These are phyloP conservation scores for Moricandia arvensis DNA, from an alignment of 345 rosid species.

Conservation along the genomic window DNA sequence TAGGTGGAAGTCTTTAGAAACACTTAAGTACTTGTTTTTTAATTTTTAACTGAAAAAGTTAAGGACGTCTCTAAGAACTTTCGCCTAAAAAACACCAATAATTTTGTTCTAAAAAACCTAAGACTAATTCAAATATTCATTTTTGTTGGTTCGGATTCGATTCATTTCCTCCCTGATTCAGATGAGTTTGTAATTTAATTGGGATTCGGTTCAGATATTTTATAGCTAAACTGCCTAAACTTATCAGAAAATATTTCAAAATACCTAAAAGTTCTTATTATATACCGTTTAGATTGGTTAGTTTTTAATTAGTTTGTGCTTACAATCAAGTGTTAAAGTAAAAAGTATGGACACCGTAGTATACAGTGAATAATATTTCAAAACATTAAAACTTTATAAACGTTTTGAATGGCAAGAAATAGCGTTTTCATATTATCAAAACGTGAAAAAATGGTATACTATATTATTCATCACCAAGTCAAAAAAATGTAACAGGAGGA, in stretches of 20 bases:
- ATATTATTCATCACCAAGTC: not conserved
- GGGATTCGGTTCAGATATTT: not conserved
- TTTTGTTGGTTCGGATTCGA: too few species aligned
- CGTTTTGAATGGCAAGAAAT: not conserved
- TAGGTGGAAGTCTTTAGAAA: too few species aligned
- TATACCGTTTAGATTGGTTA: not conserved
- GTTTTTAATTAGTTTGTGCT: not conserved
- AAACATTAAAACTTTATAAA: not conserved
- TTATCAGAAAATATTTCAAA: not conserved
- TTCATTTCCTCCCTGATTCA: too few species aligned
- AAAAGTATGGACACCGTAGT: not conserved
- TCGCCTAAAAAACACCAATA: too few species aligned
- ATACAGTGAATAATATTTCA: not conserved
- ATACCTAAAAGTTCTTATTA: not conserved
- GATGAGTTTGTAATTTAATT: too few species aligned
- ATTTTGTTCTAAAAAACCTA: too few species aligned
- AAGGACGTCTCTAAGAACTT: too few species aligned
- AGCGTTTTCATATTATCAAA: not conserved
- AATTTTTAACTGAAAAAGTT: too few species aligned
- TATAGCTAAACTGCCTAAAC: not conserved
- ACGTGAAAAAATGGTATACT: not conserved
- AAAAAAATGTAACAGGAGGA: conserved; percentile 37
- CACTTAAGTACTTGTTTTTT: too few species aligned
- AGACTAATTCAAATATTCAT: not conserved
- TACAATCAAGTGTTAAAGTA: not conserved